phyloP scores from a whole-genome alignment of 2,329 filamentous ascomycete genomes.

The Calonectria pseudoturangicola region DNA sequence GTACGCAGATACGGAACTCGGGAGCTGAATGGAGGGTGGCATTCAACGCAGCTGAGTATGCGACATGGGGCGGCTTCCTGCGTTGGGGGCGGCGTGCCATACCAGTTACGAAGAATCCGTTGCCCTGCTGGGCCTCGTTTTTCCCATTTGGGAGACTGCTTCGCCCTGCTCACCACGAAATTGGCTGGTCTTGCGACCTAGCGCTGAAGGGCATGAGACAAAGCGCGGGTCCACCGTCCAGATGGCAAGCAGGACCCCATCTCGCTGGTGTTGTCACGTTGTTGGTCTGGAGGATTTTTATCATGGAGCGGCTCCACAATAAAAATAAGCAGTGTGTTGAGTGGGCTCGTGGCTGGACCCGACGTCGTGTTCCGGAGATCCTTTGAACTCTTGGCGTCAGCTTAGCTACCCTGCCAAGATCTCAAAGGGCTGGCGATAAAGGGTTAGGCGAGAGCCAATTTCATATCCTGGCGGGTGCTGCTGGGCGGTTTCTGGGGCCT shows the following conservation, averaged over 20 bases:
- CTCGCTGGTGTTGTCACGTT: not conserved
- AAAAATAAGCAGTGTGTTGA: constrained; percentile 25
- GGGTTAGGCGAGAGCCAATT: not conserved
- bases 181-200: constrained; percentile 2
- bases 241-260: constrained; percentile 14
- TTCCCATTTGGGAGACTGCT: not conserved
- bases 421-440: constrained; percentile 1
- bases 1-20: not conserved
- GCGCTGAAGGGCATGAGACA: constrained; percentile 17
- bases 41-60: not conserved
- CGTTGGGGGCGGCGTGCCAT: constrained; percentile 12
- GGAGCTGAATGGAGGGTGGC: not conserved
- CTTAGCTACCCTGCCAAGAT: constrained; percentile 29
- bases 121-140: not conserved
- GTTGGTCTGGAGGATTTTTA: constrained; percentile 10
- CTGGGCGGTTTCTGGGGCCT: constrained; percentile 4
- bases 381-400: constrained; percentile 29
- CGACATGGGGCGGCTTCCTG: constrained; percentile 7
- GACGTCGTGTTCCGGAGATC: constrained; percentile 22
- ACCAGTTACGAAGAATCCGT: not conserved
- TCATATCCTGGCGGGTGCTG: constrained; percentile 1
- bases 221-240: constrained; percentile 21
- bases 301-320: not conserved
- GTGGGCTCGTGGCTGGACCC: constrained; percentile 6
- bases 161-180: not conserved